These are phyloP conservation scores for Martiniozyma asiatica DNA, from an alignment of 1,139 yeast species.

Conservation along the genomic window DNA sequence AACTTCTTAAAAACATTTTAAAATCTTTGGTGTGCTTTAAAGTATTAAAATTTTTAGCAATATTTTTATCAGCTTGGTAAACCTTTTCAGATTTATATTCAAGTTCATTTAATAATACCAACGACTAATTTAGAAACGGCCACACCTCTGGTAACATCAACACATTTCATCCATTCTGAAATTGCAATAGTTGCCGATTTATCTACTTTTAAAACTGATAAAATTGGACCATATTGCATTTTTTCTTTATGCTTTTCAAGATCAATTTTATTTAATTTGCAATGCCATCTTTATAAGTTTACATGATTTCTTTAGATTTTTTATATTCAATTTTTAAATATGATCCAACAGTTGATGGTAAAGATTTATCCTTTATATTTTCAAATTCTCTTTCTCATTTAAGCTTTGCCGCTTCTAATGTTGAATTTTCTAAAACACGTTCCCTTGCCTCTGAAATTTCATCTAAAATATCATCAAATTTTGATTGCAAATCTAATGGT, in stretches of 20 bases:
- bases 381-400: conserved; percentile 84
- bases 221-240: conserved; percentile 66
- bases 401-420: conserved; percentile 74
- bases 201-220: conserved; percentile 60
- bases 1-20: conserved; percentile 29
- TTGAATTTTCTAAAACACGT: conserved; percentile 59
- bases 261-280: conserved; percentile 8
- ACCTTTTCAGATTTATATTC: conserved; percentile 67
- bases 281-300: conserved; percentile 14
- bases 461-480: conserved; percentile 57
- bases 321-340: conserved; percentile 52
- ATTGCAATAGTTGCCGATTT: conserved; percentile 78
- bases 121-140: conserved; percentile 74
- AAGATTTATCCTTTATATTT: conserved; percentile 38
- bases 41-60: conserved; percentile 25
- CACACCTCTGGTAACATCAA: conserved; percentile 71
- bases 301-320: conserved; percentile 31
- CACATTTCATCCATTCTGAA: conserved; percentile 60
- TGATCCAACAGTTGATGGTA: conserved; percentile 53
- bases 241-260: conserved; percentile 34
- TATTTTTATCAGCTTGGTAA: conserved; percentile 44
- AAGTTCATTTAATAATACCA: conserved; percentile 67
- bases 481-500: conserved; percentile 36
- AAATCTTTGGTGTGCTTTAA: conserved; percentile 29
- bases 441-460: conserved; percentile 67